Evolutionary conservation across 78 protist genomes (phyloP).

Genomic region (Dictyostelium firmibasis): DNA sequence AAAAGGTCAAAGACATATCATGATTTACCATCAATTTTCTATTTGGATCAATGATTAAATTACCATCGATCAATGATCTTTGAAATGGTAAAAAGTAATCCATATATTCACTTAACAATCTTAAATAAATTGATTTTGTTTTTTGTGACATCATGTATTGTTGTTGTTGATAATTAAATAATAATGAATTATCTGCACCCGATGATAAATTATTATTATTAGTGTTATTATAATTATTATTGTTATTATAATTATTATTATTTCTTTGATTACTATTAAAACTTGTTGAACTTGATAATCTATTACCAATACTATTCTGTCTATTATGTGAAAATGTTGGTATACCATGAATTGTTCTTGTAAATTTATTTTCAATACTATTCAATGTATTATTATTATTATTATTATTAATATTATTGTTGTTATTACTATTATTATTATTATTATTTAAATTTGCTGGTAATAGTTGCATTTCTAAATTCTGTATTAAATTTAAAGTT

Average conservation of each 20-base stretch:
- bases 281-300: background rate
- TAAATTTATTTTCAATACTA: background rate
- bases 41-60: background rate
- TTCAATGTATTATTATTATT: too few relatives aligned
- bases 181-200: background rate
- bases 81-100: slow-evolving; percentile 23
- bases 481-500: too few relatives aligned
- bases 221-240: too few relatives aligned
- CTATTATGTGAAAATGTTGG: slow-evolving; percentile 36
- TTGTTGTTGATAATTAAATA: background rate
- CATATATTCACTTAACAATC: slow-evolving; percentile 27
- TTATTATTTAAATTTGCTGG: background rate
- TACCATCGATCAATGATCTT: background rate
- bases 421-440: too few relatives aligned
- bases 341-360: slow-evolving; percentile 44
- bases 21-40: background rate
- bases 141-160: background rate
- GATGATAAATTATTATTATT: background rate
- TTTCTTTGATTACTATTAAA: background rate
- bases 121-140: background rate
- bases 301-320: background rate
- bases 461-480: background rate
- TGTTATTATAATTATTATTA: too few relatives aligned
- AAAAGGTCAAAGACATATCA: background rate
- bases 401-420: too few relatives aligned